Percentiles rank a stretch among this genome's conserved stretches.
Conservation (phyloP, 2,329 filamentous ascomycete genomes). For the Colletotrichum sp. region DNA sequence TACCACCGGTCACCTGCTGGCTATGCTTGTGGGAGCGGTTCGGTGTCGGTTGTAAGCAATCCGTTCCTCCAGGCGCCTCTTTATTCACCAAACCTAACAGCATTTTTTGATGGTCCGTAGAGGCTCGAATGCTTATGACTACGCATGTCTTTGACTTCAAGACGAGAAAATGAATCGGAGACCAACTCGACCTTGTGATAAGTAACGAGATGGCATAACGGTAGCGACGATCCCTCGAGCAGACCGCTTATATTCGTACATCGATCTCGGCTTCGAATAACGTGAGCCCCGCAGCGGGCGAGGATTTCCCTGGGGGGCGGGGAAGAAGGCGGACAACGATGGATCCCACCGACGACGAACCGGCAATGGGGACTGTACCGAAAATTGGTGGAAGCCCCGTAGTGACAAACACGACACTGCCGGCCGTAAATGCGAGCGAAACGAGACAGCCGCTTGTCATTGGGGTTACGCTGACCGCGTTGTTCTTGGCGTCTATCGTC, state of each 20-base stretch:
- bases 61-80: background rate
- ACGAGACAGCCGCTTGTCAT: constrained; percentile 2
- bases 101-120: background rate
- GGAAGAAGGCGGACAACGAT: background rate
- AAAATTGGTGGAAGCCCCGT: background rate
- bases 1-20: background rate
- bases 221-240: background rate
- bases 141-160: background rate
- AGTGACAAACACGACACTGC: background rate
- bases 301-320: background rate
- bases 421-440: background rate
- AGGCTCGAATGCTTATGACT: background rate
- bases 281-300: background rate
- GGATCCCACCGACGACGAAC: background rate
- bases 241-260: background rate
- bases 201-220: background rate
- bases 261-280: background rate
- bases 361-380: no score
- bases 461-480: background rate
- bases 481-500: background rate
- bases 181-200: background rate
- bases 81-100: background rate
- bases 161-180: background rate
- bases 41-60: background rate
- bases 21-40: background rate